Percentiles rank a stretch among this genome's conserved stretches.
Evolutionary conservation across 352 stramenopile species (phyloP).

Genomic region (Phytophthora podocarpi): DNA sequence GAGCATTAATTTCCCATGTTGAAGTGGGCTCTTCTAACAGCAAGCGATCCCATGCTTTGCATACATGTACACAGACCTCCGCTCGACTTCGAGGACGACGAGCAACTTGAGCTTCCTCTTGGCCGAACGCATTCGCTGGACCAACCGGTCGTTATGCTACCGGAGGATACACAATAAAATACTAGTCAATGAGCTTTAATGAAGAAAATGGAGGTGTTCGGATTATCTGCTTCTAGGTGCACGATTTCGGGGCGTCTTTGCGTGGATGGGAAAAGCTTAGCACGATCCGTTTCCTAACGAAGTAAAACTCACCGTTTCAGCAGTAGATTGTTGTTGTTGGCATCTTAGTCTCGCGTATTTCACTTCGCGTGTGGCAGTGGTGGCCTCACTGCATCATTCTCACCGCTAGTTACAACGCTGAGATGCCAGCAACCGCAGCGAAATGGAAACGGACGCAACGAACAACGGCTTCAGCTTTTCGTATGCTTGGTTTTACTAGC

Average conservation of each 20-base stretch:
- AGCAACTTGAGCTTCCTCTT: slow-evolving; percentile 36
- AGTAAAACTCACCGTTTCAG: too few species aligned
- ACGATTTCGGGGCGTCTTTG: too few species aligned
- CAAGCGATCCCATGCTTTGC: slow-evolving; percentile 4
- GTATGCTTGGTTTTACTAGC: too few species aligned
- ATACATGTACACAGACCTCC: slow-evolving; percentile 45
- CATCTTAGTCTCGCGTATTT: slow-evolving; percentile 11
- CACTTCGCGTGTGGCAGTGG: neutral
- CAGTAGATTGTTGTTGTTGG: too few species aligned
- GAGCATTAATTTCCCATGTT: neutral
- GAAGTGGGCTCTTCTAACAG: neutral
- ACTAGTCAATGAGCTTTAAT: neutral
- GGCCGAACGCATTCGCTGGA: neutral
- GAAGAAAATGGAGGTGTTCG: neutral
- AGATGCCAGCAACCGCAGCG: neutral
- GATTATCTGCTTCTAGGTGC: slow-evolving; percentile 3
- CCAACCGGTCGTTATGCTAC: neutral
- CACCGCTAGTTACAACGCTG: too few species aligned
- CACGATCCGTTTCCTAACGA: too few species aligned
- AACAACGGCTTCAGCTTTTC: neutral
- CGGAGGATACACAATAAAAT: neutral
- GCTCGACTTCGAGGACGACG: slow-evolving; percentile 57
- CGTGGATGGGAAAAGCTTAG: too few species aligned
- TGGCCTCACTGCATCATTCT: slow-evolving; percentile 14
- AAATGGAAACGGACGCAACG: neutral